phyloP scores from a whole-genome alignment of 139 green algal genomes.

The Haematococcus sp. region DNA sequence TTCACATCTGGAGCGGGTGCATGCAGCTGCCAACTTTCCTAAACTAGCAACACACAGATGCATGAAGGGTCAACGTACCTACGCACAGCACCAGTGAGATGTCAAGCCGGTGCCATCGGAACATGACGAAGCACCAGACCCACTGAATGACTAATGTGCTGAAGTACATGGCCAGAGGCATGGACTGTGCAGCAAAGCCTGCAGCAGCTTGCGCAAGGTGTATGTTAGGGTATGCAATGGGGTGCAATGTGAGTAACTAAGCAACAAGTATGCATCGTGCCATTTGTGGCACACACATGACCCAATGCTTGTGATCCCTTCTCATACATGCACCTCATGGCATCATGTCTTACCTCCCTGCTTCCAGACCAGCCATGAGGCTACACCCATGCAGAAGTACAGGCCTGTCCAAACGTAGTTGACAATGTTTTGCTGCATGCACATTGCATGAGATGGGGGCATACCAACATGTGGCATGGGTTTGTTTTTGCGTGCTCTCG shows the following conservation, averaged over 20 bases:
- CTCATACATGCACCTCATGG: too few relatives aligned
- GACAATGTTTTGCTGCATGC: neutral
- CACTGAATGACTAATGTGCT: neutral
- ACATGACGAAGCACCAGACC: constrained; percentile 2
- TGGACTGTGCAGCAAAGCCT: neutral
- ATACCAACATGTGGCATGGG: neutral
- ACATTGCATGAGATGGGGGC: neutral
- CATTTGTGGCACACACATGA: too few relatives aligned
- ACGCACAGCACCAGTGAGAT: neutral
- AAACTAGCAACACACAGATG: too few relatives aligned
- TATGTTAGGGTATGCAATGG: too few relatives aligned
- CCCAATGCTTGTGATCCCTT: too few relatives aligned
- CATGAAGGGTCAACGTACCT: too few relatives aligned
- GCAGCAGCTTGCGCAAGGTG: too few relatives aligned
- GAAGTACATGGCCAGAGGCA: neutral
- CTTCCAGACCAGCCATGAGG: constrained; percentile 15
- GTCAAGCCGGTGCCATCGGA: too few relatives aligned
- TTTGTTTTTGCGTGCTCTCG: neutral
- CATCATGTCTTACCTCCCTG: constrained; percentile 6
- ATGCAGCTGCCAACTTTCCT: too few relatives aligned
- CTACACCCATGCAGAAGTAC: constrained; percentile 16
- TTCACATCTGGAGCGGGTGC: too few relatives aligned
- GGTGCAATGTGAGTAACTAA: too few relatives aligned
- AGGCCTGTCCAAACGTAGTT: constrained; percentile 9
- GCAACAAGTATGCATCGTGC: too few relatives aligned